Evolutionary conservation across 1,139 yeast genomes (phyloP), one percentile per base, ranked within the genome.

Genomic region (Wickerhamomyces sp.): DNA sequence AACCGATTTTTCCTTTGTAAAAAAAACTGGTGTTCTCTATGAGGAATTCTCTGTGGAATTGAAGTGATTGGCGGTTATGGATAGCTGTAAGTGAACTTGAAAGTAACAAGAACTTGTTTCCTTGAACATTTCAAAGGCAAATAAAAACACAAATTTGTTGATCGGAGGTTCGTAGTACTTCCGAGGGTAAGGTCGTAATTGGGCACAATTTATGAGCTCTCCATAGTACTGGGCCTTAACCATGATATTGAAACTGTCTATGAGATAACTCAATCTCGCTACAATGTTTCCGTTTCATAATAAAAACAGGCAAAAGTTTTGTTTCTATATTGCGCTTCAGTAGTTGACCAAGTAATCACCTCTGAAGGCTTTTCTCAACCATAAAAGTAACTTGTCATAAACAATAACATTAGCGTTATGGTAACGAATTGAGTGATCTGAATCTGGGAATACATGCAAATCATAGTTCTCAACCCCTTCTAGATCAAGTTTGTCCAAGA

Each of bases 381-480:
- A 84, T 37, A 64, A 66, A 42, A 83, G 65, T 36, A 85, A 67
- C 57, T 84, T 75, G 61, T 84, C 86, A 60, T 75, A 84, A 27
- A 85, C 81, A 15, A 85, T 78, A 18, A 61, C 70, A 57, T 78
- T 76, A 2, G 88, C 94, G 60, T 84, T 84, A 61, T 85, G 90
- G 64, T 77, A 82, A 38, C 76, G 68, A 51, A 85, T 84, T 27
- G 80, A 69, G 60, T 85, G 94, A 58, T 84, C 90, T 18, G 87
- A 79, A 59, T 85, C 94, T 3, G 94, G 93, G 72, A 84, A 85
- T 4, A 84, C 75, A 71, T 80, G 82, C 53, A 84, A 69, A 58
- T 85, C 93, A 55, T 78, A 85, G 62, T 85, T 85, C 56, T 83
- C 88, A 36, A 84, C 73, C 6, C 69, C 71, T 10, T 68, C 75